Conservation (phyloP, 1,284 basidiomycete genomes). For the Ustilago trichophora region DNA sequence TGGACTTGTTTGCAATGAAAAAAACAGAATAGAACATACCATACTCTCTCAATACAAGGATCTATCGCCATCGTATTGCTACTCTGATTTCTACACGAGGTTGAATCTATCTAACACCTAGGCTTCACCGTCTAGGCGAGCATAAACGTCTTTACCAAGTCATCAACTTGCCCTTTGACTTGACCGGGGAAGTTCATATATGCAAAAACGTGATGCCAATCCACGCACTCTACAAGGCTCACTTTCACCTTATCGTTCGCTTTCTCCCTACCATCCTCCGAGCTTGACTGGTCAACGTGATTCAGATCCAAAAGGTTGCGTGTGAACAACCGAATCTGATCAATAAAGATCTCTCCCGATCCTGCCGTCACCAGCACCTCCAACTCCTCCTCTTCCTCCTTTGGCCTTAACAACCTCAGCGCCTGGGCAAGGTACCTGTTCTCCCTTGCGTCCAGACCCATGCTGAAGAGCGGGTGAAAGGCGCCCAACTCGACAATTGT, state of each 20-base stretch:
- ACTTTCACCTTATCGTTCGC: conserved; percentile 21
- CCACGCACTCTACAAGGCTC: conserved; percentile 22
- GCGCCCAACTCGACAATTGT: conserved; percentile 25
- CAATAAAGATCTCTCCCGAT: conserved; percentile 22
- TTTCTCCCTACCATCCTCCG: too few species aligned
- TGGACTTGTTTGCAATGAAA: too few species aligned
- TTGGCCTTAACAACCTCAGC: conserved; percentile 5
- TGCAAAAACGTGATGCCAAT: conserved; percentile 37
- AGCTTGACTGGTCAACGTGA: too few species aligned
- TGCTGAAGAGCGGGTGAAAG: conserved; percentile 29
- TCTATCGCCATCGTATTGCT: too few species aligned
- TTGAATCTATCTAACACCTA: too few species aligned
- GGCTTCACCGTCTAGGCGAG: too few species aligned
- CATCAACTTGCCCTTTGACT: conserved; percentile 30
- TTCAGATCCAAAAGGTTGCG: conserved; percentile 9
- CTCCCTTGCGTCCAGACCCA: conserved; percentile 4
- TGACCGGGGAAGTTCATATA: conserved; percentile 25
- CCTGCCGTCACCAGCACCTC: conserved; percentile 26
- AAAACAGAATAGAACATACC: too few species aligned
- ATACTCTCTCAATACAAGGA: too few species aligned
- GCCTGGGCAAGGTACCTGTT: conserved; percentile 25
- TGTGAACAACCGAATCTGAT: conserved; percentile 17
- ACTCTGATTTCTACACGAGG: too few species aligned
- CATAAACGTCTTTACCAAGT: conserved; percentile 32
- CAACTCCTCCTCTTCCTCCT: not conserved